Evolutionary conservation across 495 filamentous ascomycete species (phyloP).

Genomic region (Jackrogersella minutella): DNA sequence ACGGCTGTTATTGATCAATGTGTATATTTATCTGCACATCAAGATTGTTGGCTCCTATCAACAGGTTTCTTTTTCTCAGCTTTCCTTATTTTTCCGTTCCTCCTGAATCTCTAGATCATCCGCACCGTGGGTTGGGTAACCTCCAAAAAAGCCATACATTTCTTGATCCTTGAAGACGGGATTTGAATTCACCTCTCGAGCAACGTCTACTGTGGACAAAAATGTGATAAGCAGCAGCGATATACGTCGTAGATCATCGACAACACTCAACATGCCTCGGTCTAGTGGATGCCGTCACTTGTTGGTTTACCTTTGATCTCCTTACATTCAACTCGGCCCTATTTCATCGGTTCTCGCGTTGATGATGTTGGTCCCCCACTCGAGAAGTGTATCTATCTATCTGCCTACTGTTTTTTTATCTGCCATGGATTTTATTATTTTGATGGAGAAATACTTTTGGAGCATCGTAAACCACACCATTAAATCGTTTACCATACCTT

Average conservation of each 20-base stretch:
- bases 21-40: not conserved
- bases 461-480: not conserved
- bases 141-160: slow-evolving; percentile 18
- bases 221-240: slow-evolving; percentile 13
- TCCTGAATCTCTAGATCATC: slow-evolving; percentile 2
- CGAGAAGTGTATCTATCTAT: slow-evolving; percentile 1
- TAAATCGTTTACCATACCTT: no score
- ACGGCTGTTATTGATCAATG: not conserved
- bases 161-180: slow-evolving; percentile 11
- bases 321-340: slow-evolving; percentile 34
- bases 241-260: slow-evolving; percentile 31
- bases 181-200: slow-evolving; percentile 9
- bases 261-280: slow-evolving; percentile 16
- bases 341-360: slow-evolving; percentile 38
- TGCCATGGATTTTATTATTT: slow-evolving; percentile 18
- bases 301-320: slow-evolving; percentile 31
- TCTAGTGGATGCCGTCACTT: slow-evolving; percentile 38
- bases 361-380: slow-evolving; percentile 36
- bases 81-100: slow-evolving; percentile 9
- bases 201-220: not conserved
- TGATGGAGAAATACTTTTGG: slow-evolving; percentile 22
- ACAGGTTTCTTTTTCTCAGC: not conserved
- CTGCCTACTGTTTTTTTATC: no score
- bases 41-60: slow-evolving; percentile 12
- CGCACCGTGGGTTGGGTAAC: slow-evolving; percentile 41